phyloP scores from a whole-genome alignment of 2,329 filamentous ascomycete genomes.

The Ophiostoma populinum region DNA sequence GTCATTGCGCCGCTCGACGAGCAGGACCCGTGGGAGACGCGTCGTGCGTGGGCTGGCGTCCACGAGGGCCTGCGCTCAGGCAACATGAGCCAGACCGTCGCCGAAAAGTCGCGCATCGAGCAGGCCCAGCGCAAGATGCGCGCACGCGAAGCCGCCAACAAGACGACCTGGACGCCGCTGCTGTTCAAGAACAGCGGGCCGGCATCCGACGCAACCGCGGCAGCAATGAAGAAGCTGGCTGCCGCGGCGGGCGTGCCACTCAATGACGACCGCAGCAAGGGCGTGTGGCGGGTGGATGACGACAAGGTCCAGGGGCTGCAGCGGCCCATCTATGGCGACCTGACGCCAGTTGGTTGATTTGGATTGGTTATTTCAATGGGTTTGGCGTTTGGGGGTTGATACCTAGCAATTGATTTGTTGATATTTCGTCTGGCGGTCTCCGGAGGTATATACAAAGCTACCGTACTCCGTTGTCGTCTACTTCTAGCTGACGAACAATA shows the following conservation, averaged over 20 bases:
- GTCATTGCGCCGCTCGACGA: conserved; percentile 36
- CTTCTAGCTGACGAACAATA: no score
- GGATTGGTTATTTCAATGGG: no score
- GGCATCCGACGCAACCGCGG: not conserved
- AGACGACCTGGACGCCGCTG: conserved; percentile 24
- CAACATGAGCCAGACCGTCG: conserved; percentile 54
- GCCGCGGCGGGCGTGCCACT: conserved; percentile 15
- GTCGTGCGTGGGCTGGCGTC: conserved; percentile 66
- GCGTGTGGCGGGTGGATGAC: conserved; percentile 21
- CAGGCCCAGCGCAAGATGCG: conserved; percentile 64
- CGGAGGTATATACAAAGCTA: no score
- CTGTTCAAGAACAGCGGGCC: conserved; percentile 16
- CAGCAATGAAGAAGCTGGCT: not conserved
- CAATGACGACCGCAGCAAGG: conserved; percentile 20
- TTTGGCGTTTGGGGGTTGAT: not conserved
- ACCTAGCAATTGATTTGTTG: not conserved
- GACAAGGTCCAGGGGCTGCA: conserved; percentile 12
- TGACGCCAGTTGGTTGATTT: conserved; percentile 16
- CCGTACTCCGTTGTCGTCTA: no score
- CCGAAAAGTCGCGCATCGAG: conserved; percentile 66
- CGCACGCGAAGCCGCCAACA: conserved; percentile 40
- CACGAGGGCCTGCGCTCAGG: conserved; percentile 53
- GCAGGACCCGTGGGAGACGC: conserved; percentile 66
- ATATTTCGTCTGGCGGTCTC: not conserved
- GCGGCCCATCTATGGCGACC: conserved; percentile 17